Base-by-base conservation (phyloP, 2,329 filamentous ascomycete genomes). In the Colletotrichum gloeosporioides region DNA sequence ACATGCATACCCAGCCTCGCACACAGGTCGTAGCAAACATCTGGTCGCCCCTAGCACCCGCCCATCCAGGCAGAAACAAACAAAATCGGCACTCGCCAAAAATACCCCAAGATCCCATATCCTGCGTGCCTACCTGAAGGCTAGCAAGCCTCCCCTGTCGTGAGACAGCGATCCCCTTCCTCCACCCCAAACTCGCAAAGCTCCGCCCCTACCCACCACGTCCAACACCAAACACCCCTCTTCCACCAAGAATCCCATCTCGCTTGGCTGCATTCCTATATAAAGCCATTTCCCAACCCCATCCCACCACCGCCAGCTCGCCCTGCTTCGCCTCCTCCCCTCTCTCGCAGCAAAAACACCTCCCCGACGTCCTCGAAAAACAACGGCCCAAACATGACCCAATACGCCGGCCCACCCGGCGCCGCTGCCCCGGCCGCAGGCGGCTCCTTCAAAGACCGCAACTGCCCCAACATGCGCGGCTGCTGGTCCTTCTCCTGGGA, bases 401-500 rank as follows among this genome's bases (percentile, higher is more conserved):
- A 64, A 44, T 25, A 64, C 34, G 32, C 62, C 13, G 31, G 34
- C 62, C 62, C 44, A 27, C 31, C 31, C 3, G 27, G 25, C 15
- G 59, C 59, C 16, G 22, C 22, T 10, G 34, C 66, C 3, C 31
- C 53, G 22, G 66, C 25, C 6, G 7, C 13, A 5, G 55, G 53
- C 53, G 32, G 53, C 22, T 78, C n/a, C 71, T 31, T 66, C 16
- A 66, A 67, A 53, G 61, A 67, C 53, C 65, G 65, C 29, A 57
- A 62, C 34, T 67, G 66, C n/a, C 71, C 66, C 63, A 71, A 75
- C 59, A 75, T 75, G 61, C 75, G 71, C 29, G 59, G 55, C 62
- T 75, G 71, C 66, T 75, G 71, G 71, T 55, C 65, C 31, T 77
- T 77, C 66, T 70, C 61, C 36, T 71, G 65, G 71, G 61, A 75